These are phyloP conservation scores for Macrophomina tecta DNA, from an alignment of 2,329 filamentous ascomycete species.

Conservation along the genomic window DNA sequence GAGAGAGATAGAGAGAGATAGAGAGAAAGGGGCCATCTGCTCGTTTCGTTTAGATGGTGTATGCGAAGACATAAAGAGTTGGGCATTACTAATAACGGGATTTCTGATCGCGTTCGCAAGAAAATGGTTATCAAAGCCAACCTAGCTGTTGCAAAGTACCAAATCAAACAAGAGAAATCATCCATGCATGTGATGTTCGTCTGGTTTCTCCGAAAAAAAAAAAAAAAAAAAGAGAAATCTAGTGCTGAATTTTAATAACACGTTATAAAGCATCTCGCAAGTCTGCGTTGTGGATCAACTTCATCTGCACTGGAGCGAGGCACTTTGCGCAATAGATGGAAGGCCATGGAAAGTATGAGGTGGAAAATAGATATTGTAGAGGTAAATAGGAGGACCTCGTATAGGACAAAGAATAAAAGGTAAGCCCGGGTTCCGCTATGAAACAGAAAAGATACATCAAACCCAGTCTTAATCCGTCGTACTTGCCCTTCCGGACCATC, in stretches of 20 bases:
- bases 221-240: not conserved
- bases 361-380: not conserved
- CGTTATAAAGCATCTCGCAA: not conserved
- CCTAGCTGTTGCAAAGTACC: too few species aligned
- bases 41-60: too few species aligned
- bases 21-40: too few species aligned
- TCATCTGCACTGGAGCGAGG: not conserved
- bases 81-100: too few species aligned
- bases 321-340: not conserved
- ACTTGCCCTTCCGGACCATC: not conserved
- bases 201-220: not conserved
- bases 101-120: too few species aligned
- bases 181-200: not conserved
- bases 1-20: too few species aligned
- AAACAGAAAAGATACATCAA: constrained; percentile 1
- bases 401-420: not conserved
- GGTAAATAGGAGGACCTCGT: not conserved
- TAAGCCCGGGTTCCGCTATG: not conserved
- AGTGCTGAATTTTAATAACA: not conserved
- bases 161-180: not conserved
- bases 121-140: too few species aligned
- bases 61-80: too few species aligned
- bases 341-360: not conserved
- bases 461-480: not conserved
- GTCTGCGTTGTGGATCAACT: not conserved